Conservation (phyloP, 352 stramenopile genomes). For the Pythium chondricola region DNA sequence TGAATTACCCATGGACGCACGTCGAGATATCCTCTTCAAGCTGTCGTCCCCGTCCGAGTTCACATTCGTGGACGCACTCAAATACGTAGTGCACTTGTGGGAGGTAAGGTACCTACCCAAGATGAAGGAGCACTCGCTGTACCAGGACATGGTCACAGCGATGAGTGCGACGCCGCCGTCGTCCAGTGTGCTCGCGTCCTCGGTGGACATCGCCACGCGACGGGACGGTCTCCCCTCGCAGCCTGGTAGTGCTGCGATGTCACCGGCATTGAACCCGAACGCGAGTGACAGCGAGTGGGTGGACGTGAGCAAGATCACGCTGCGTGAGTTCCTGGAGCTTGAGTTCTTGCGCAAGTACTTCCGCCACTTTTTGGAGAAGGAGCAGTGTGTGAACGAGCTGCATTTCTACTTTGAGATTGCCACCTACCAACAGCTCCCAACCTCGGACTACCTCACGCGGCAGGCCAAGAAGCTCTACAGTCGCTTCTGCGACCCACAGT, state of each 20-base stretch:
- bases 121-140: conserved; percentile 30
- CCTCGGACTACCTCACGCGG: conserved; percentile 58
- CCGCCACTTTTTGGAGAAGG: conserved; percentile 61
- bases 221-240: neutral
- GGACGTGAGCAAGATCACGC: conserved; percentile 38
- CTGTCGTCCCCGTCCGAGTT: conserved; percentile 45
- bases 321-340: conserved; percentile 58
- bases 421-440: conserved; percentile 71
- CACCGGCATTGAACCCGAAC: neutral
- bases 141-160: conserved; percentile 36
- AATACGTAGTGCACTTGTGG: conserved; percentile 47
- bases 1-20: conserved; percentile 49
- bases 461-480: conserved; percentile 63
- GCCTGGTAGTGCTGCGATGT: neutral
- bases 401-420: conserved; percentile 74
- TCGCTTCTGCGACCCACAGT: conserved; percentile 55
- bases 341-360: conserved; percentile 55
- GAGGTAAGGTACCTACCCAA: conserved; percentile 38
- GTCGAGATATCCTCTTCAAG: conserved; percentile 61
- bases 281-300: conserved; percentile 24
- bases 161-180: neutral
- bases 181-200: neutral
- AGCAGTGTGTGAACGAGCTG: conserved; percentile 62
- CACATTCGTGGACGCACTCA: conserved; percentile 55
- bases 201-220: neutral